Percentiles rank a stretch among this genome's conserved stretches.
phyloP scores from a whole-genome alignment of 345 rosid genomes.

The Sonneratia alba region DNA sequence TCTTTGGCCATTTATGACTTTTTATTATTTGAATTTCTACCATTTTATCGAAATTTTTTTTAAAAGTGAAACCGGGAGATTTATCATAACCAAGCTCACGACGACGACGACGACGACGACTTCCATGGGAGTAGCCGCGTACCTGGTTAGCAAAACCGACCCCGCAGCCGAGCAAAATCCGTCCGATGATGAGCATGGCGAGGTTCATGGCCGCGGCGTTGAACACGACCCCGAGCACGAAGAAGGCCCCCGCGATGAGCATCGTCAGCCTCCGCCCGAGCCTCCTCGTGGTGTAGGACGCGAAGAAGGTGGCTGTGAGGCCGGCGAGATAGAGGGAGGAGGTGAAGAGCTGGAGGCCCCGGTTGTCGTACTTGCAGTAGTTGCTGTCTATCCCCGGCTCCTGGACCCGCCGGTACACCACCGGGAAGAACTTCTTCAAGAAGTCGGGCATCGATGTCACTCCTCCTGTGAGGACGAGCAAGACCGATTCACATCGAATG shows the following conservation, averaged over 20 bases:
- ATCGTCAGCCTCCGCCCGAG: constrained; percentile 74
- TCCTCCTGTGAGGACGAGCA: constrained; percentile 44
- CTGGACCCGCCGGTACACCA: constrained; percentile 35
- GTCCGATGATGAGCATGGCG: constrained; percentile 80
- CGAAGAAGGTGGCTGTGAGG: constrained; percentile 77
- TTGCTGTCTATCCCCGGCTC: constrained; percentile 31
- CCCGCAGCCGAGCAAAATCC: constrained; percentile 88
- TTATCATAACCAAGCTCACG: no score
- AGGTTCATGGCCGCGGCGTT: constrained; percentile 70
- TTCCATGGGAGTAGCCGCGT: not conserved
- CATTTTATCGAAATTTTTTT: no score
- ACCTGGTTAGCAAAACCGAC: constrained; percentile 96
- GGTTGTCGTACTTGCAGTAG: constrained; percentile 92
- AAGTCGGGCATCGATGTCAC: constrained; percentile 88
- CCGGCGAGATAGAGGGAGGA: constrained; percentile 94
- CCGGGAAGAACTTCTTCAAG: constrained; percentile 75
- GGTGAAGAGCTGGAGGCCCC: constrained; percentile 81
- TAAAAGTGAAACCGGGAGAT: no score
- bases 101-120: not conserved
- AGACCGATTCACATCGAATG: not conserved
- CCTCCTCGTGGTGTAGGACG: constrained; percentile 80
- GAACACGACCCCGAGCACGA: constrained; percentile 56
- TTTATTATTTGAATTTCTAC: no score
- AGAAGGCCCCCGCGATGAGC: constrained; percentile 83
- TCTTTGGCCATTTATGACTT: no score